Evolutionary conservation across 106 monocot genomes (phyloP), one percentile per base, ranked within the genome.

Genomic region (Phalaenopsis aphrodite): DNA sequence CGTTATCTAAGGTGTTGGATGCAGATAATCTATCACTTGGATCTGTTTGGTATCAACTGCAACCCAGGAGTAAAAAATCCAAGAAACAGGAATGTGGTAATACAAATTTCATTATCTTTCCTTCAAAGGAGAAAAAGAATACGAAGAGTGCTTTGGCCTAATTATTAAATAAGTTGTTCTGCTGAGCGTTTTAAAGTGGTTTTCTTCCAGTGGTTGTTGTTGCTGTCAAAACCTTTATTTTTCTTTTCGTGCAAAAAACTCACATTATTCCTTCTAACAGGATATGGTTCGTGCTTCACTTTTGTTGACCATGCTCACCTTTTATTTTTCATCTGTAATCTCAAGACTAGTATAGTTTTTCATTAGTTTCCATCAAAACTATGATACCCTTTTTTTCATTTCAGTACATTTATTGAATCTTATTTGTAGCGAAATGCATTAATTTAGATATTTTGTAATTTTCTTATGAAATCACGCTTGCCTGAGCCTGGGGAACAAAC

Each of bases 21-120:
- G 72, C 87, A 0, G 88, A 86, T 8, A 87, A 90, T 75, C 81
- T 84, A 42, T 83, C 84, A 38, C 81, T 95, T 55, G 95, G 87
- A 57, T 81, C 84, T 15, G 68, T 77, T 18, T 95, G 95, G 95
- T 95, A 90, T 84, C 78, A 75, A 48, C 68, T 95, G 56, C 88
- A 90, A 52, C 88, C 95, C 41, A 88, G 77, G 79, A 88, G 73
- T 75, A 95, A 90, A 87, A 87, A 83, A 79, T 77, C 85, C 37
- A 90, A 90, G 87, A 83, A 74, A 45, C 85, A 78, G 84, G 87
- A 88, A n/a, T 84, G 90, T 79, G 95, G 95, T 95, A 92, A 83
- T 47, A 37, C 14, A 19, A 24, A 49, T 42, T 5, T 64, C 30
- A 69, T 69, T 1, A 39, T 38, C 39, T 69, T 69, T 69, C 12